Conservation (phyloP, 768 basidiomycete species). For the Cystobasidium onofrii region DNA sequence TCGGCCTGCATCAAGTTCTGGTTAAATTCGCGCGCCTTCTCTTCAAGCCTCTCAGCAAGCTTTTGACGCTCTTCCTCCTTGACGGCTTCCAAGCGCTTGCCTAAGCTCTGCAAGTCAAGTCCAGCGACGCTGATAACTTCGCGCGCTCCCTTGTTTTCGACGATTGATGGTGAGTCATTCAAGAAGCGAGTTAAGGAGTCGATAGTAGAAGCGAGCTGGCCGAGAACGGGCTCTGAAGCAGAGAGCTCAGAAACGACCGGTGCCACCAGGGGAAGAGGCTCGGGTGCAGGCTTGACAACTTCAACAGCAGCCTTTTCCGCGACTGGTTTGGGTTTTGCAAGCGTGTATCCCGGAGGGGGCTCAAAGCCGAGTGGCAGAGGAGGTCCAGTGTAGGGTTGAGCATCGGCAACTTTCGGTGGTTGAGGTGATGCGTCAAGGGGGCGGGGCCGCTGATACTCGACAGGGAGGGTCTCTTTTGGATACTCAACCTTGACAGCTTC, state of each 20-base stretch:
- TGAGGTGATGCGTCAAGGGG: conserved; percentile 45
- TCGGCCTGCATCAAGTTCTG: conserved; percentile 70
- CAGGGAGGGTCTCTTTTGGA: conserved; percentile 34
- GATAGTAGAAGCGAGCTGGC: conserved; percentile 83
- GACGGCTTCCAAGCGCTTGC: conserved; percentile 64
- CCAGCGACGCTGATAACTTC: conserved; percentile 73
- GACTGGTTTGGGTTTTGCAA: conserved; percentile 53
- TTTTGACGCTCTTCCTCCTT: conserved; percentile 68
- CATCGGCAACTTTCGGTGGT: conserved; percentile 40
- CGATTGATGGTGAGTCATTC: conserved; percentile 47
- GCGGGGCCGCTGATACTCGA: conserved; percentile 44
- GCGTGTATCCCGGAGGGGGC: conserved; percentile 77
- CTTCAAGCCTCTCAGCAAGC: conserved; percentile 62
- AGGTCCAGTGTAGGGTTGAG: conserved; percentile 56
- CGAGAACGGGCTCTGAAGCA: conserved; percentile 79
- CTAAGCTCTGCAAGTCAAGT: conserved; percentile 68
- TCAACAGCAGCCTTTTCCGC: conserved; percentile 43
- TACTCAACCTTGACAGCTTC: conserved; percentile 12
- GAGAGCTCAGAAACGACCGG: conserved; percentile 66
- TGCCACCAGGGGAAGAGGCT: conserved; percentile 65
- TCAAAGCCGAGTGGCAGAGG: conserved; percentile 84
- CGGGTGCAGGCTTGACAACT: conserved; percentile 32
- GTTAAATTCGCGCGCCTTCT: conserved; percentile 75
- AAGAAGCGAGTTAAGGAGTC: conserved; percentile 82
- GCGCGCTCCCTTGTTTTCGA: conserved; percentile 59